These are phyloP conservation scores for Mucor indicus DNA, from an alignment of 371 early-diverging fungal genomes.

Conservation along the genomic window DNA sequence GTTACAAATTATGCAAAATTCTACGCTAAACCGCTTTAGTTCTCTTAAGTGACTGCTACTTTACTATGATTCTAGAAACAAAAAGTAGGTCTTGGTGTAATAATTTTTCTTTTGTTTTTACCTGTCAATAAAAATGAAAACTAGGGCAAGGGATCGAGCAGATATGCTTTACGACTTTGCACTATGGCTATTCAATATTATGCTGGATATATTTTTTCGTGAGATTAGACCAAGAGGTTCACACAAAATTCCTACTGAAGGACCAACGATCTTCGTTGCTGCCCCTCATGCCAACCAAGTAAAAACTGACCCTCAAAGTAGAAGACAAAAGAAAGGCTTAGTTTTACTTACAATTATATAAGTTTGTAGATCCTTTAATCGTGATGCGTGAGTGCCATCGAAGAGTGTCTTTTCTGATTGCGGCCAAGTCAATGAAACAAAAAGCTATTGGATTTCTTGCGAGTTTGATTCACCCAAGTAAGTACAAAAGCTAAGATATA, in stretches of 20 bases:
- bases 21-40: too few species aligned
- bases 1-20: too few species aligned
- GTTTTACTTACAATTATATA: neutral
- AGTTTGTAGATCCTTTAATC: constrained; percentile 94
- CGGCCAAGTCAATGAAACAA: constrained; percentile 86
- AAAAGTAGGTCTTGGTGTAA: too few species aligned
- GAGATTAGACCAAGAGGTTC: constrained; percentile 87
- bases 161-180: constrained; percentile 35
- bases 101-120: too few species aligned
- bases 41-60: too few species aligned
- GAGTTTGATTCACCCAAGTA: constrained; percentile 69
- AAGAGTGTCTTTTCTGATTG: constrained; percentile 81
- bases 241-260: constrained; percentile 81
- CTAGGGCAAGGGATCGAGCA: too few species aligned
- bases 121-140: too few species aligned
- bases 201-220: constrained; percentile 82
- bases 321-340: neutral
- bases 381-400: constrained; percentile 79
- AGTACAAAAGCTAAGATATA: constrained; percentile 2
- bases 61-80: too few species aligned
- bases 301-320: constrained; percentile 8
- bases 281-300: constrained; percentile 97
- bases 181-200: constrained; percentile 56
- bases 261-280: constrained; percentile 91
- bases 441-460: constrained; percentile 81